Base-by-base conservation (phyloP, 805 yeast species). In the Kodamaea jinghongensis region DNA sequence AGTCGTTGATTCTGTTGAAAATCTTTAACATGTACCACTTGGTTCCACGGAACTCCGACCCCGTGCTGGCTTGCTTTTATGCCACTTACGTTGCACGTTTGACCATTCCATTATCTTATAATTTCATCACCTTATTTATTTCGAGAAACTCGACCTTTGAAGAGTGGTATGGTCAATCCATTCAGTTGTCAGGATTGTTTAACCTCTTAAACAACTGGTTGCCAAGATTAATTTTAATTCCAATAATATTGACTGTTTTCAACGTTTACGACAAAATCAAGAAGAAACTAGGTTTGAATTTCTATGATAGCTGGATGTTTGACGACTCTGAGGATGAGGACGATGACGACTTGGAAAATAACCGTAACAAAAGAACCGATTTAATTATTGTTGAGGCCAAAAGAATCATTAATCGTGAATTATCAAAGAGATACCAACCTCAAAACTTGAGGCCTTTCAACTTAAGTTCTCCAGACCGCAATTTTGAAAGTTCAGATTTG, bases 81-180 rank as follows among this genome's bases (percentile, higher is more conserved):
- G 79, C 89, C 14, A 83, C 85, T 51, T 86, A 87, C 51, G 80
- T 86, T 13, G 83, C 90, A 37, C 78, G 96, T 46, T 66, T 87
- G 55, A 85, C 95, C 0, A 81, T 87, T 9, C 96, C 96, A 8
- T 67, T 87, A 46, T 79, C 86, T 17, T 87, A 83, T 62, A 87
- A 87, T 60, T 87, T 84, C 55, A 59, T 86, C 41, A 83, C 85
- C 36, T 65, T 87, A 39, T 72, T 83, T 42, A 71, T 78, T 2
- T 67, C 74, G 13, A 63, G 81, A 17, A 41, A 59, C 16, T 69
- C 79, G 1, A 64, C 70, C 9, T 87, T 87, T 59, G 88, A 86
- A 54, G 72, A 75, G 34, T 85, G 89, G 66, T 70, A 83, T 44
- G 95, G 93, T 6, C 69, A 76, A 49, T 82, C 87, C 4, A 83